Percentiles rank a stretch among this genome's conserved stretches.
These are phyloP conservation scores for Colletotrichum incanum DNA, from an alignment of 2,329 filamentous ascomycete species.

Conservation along the genomic window DNA sequence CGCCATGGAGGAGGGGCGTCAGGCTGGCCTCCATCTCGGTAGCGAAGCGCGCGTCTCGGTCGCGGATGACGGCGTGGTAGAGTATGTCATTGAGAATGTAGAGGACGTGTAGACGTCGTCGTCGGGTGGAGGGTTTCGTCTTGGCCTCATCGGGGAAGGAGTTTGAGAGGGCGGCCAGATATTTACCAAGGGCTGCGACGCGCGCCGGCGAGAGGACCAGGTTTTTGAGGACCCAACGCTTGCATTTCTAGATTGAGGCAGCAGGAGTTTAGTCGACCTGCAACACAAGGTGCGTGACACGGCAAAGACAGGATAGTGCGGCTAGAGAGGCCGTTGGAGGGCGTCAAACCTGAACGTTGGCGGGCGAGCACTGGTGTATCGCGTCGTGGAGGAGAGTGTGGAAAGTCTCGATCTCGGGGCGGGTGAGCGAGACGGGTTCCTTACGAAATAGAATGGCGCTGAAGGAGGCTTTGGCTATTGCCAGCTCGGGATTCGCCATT, in stretches of 20 bases:
- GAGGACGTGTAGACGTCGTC: constrained; percentile 81
- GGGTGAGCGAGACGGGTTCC: constrained; percentile 79
- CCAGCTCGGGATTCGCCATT: constrained; percentile 80
- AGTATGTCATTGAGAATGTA: constrained; percentile 86
- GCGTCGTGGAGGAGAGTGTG: constrained; percentile 76
- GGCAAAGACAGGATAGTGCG: constrained; percentile 43
- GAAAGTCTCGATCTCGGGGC: constrained; percentile 80
- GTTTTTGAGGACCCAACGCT: constrained; percentile 85
- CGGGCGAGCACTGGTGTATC: constrained; percentile 80
- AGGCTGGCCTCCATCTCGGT: constrained; percentile 72
- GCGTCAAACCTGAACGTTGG: constrained; percentile 89
- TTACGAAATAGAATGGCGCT: constrained; percentile 81
- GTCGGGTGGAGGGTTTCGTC: constrained; percentile 69
- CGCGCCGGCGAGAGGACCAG: constrained; percentile 78
- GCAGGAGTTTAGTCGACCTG: constrained; percentile 55
- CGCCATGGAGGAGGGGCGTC: constrained; percentile 72
- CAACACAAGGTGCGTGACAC: constrained; percentile 15
- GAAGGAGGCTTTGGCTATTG: constrained; percentile 86
- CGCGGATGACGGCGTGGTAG: constrained; percentile 74
- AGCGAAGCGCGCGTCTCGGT: constrained; percentile 66
- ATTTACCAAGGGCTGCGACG: constrained; percentile 80
- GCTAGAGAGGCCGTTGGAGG: constrained; percentile 46
- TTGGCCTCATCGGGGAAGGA: constrained; percentile 60
- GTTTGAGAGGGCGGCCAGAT: constrained; percentile 78
- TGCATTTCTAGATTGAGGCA: constrained; percentile 79